Base-by-base conservation (phyloP, 176 grass and related monocot genomes). In the Phragmites australis region DNA sequence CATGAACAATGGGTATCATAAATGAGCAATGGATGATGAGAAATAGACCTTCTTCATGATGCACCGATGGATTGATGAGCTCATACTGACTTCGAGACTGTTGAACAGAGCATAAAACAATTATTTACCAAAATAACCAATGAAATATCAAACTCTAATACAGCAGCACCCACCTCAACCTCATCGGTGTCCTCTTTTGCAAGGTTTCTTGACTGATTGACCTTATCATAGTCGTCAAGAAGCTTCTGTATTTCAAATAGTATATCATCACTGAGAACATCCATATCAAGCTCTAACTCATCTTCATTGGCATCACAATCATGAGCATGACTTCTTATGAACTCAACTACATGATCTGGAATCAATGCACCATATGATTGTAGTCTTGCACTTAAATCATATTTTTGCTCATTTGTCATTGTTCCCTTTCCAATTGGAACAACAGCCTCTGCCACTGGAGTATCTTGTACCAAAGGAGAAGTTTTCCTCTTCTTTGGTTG, bases 51-150 rank as follows among this genome's bases (percentile, higher is more conserved):
- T 88, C 92, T 29, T 74, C 91, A 53, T 83, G 82, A 76, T 88
- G 89, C 84, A 84, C 78, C 25, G 84, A 90, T 56, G 93, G 82
- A 81, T 95, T 95, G 61, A 81, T 87, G 32, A 91, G 78, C 46
- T 89, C 90, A 80, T 86, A 90, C 86, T 93, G 90, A 91, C 90
- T 95, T 74, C 85, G 86, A 68, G 87, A 83, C 96, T 99, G 88
- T 74, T 57, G n/a, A 56, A 71, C 51, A 88, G 58, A 75, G 50
- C 25, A 45, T 14, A 64, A 87, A 77, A 87, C n/a, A 84, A 68
- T 53, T 46, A 77, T 88, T 83, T 67, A 85, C 65, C 10, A 77
- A 86, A 65, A 47, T 59, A 58, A 68, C 32, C 15, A 70, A 75
- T 46, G 54, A 64, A 66, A 83, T 65, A 80, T 15, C 44, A 81